Evolutionary conservation across 2,329 filamentous ascomycete species (phyloP), one percentile per base, ranked within the genome.

Genomic region (Beauveria rudraprayagi): DNA sequence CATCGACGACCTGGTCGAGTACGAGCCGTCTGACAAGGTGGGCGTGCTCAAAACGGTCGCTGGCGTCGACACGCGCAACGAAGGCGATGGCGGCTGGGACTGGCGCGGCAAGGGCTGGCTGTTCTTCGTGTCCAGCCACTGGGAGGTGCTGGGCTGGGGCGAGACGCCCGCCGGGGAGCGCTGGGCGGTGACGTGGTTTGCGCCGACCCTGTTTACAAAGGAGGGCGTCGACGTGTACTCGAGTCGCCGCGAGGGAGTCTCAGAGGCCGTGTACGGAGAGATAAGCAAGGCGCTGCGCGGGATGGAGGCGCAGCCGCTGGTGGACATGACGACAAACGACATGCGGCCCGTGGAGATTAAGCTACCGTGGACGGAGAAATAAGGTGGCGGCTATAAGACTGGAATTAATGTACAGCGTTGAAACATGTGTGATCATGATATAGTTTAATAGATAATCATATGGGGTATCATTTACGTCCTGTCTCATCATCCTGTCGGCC

Each of bases 101-200:
- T 96, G 91, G 91, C 80, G 89, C 52, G 91, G 91, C 9, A 90
- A 85, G 68, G 89, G 90, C 9, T 83, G 81, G 83, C 74, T 96
- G 63, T 82, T 81, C 70, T 85, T 93, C 66, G 88, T 89, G 28
- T 82, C 79, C 17, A 87, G 83, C 51, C 86, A 91, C 69, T 96
- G 91, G 91, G 90, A 96, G 78, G 76, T 94, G 2, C 73, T 95
- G 19, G 90, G 88, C 3, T 92, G 84, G 79, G 90, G 90, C 5
- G 82, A 87, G 69, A 70, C 72, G 24, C 67, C 70, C 40, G 66
- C 73, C 24, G 70, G 67, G 53, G 82, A 85, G 72, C 80, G 81
- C 66, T 96, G 90, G 89, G 85, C 83, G 1, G 89, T 96, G 16
- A 95, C 90, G 5, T 93, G 88, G 80, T 96, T 96, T 72, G 86